Base-by-base conservation (phyloP, 805 yeast species). In the Allodekkera sacchari region DNA sequence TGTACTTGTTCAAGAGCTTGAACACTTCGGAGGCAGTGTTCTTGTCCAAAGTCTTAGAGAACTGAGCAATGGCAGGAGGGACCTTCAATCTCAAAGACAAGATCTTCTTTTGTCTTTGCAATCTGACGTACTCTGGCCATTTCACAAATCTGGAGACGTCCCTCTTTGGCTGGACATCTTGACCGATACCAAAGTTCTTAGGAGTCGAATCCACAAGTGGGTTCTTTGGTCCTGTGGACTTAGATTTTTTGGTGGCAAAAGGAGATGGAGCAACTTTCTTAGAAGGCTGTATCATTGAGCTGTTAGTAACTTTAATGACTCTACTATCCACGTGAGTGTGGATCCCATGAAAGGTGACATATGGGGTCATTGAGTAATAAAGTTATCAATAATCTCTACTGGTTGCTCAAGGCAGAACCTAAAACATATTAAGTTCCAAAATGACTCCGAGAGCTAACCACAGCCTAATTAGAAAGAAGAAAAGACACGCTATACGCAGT, bases 231-330 rank as follows among this genome's bases (percentile, higher is more conserved):
- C 52, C 66, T 53, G 55, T 55, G 20, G 71, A 58, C 54, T 71
- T 64, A 48, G 68, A 56, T 44, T 71, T 57, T 69, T 83, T 75
- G 53, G 83, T 61, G 61, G 95, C 87, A 64, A 87, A 81, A 67
- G 98, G 98, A 65, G 96, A 89, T 75, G 96, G 95, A 59, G 96
- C 96, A 59, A 85, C 94, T 77, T 84, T 87, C 74, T 74, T 78
- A 33, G 60, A 47, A 37, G 61, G 57, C 61, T 56, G 54, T 48
- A 37, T 55, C 61, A 55, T 55, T 39, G 56, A 55, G 59, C 55
- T 31, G 48, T 45, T 43, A 50, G 49, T 47, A 46, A 40, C 41
- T 35, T 35, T 30, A 23, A 22, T 38, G 46, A 42, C 45, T 44
- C 44, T 34, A 34, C 30, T 27, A 27, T 18, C 8, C 12, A 16